Evolutionary conservation across 495 filamentous ascomycete genomes (phyloP).

Genomic region (Xylaria venustula): DNA sequence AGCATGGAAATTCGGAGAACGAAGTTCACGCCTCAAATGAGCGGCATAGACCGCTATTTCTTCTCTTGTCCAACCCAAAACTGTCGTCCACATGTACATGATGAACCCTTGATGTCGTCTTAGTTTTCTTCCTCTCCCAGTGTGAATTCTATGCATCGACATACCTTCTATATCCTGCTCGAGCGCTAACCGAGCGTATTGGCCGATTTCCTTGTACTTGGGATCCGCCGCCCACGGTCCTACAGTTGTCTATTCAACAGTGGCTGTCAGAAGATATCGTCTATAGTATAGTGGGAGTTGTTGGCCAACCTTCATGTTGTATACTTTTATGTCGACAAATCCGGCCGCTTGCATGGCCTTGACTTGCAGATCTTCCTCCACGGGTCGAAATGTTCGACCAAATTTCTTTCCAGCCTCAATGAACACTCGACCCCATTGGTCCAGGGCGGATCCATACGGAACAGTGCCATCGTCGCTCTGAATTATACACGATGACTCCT

Average conservation of each 20-base stretch:
- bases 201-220: slow-evolving; percentile 49
- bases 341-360: slow-evolving; percentile 36
- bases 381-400: slow-evolving; percentile 47
- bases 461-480: slow-evolving; percentile 53
- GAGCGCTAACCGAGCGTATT: slow-evolving; percentile 23
- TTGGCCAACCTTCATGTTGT: slow-evolving; percentile 40
- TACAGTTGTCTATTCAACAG: slow-evolving; percentile 35
- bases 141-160: background rate
- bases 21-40: slow-evolving; percentile 32
- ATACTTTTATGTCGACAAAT: slow-evolving; percentile 42
- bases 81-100: slow-evolving; percentile 28
- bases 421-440: slow-evolving; percentile 45
- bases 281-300: background rate
- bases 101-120: slow-evolving; percentile 27
- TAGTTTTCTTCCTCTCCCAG: background rate
- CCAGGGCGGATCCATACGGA: slow-evolving; percentile 40
- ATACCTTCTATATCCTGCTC: slow-evolving; percentile 32
- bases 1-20: slow-evolving; percentile 23
- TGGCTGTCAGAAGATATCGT: background rate
- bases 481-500: slow-evolving; percentile 42
- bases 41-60: slow-evolving; percentile 36
- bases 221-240: slow-evolving; percentile 52
- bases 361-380: slow-evolving; percentile 34
- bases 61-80: slow-evolving; percentile 32
- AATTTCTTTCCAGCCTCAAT: slow-evolving; percentile 41